Evolutionary conservation across 2,329 filamentous ascomycete genomes (phyloP).

Genomic region (Ophiostoma fasciatum): DNA sequence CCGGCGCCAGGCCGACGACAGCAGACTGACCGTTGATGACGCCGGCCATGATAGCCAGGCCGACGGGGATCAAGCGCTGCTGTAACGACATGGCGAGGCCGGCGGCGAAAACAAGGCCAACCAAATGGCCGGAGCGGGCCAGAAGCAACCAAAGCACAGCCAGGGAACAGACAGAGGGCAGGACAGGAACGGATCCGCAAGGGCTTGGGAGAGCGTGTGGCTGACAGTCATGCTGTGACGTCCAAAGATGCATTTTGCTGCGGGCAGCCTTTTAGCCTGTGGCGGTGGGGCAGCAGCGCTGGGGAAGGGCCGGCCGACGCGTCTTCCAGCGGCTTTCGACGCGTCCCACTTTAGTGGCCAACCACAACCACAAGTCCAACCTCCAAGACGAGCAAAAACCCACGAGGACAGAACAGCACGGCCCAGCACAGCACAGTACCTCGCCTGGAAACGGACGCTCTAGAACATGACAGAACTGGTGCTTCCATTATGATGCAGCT

Average conservation of each 20-base stretch:
- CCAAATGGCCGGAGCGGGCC: no score
- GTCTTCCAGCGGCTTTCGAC: slow-evolving; percentile 5
- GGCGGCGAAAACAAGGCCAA: background rate
- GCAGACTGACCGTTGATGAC: slow-evolving; percentile 18
- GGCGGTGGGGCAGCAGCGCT: background rate
- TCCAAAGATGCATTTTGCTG: background rate
- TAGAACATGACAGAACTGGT: background rate
- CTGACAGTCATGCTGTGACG: no score
- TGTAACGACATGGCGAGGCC: slow-evolving; percentile 10
- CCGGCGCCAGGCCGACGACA: no score
- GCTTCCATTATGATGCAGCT: slow-evolving; percentile 16
- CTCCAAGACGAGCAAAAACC: background rate
- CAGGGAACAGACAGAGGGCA: no score
- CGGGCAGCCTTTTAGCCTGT: background rate
- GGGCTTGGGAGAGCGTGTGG: no score
- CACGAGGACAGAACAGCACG: background rate
- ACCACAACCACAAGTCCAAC: background rate
- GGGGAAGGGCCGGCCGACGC: slow-evolving; percentile 5
- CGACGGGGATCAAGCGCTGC: slow-evolving; percentile 10
- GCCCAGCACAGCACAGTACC: background rate
- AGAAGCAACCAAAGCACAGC: no score
- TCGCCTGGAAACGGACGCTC: no score
- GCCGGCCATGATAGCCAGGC: slow-evolving; percentile 18
- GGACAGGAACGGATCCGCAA: no score
- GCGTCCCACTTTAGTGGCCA: slow-evolving; percentile 1